Conservation (phyloP, 176 grass and related monocot genomes). For the Thinopyrum elongatum region DNA sequence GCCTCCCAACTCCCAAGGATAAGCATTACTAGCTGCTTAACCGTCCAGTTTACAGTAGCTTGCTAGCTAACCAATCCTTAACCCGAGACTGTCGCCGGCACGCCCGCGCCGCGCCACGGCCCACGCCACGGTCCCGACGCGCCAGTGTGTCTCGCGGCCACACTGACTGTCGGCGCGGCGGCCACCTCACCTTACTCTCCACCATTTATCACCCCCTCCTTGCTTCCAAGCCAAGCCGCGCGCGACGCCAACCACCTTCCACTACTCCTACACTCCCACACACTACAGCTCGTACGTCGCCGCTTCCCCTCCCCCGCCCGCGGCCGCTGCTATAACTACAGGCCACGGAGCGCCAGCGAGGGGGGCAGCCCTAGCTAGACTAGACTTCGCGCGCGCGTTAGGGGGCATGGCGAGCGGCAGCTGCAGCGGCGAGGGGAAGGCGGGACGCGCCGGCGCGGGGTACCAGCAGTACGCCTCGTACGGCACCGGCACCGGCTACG, state of each 20-base stretch:
- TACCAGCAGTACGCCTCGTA: slow-evolving; percentile 31
- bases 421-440: slow-evolving; percentile 37
- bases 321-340: slow-evolving; percentile 17
- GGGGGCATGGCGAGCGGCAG: slow-evolving; percentile 38
- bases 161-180: not conserved
- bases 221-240: slow-evolving; percentile 56
- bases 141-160: not conserved
- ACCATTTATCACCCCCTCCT: not conserved
- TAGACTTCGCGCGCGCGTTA: not conserved
- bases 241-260: slow-evolving; percentile 8
- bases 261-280: slow-evolving; percentile 13
- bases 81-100: not conserved
- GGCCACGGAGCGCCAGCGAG: not conserved
- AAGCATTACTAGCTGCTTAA: not conserved
- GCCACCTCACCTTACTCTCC: slow-evolving; percentile 24
- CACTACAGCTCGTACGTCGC: not conserved
- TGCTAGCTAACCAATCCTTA: not conserved
- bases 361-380: not conserved
- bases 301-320: not conserved
- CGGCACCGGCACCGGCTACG: slow-evolving; percentile 22
- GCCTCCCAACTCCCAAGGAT: not conserved
- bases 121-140: not conserved
- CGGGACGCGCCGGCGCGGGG: slow-evolving; percentile 2
- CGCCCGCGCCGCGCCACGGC: not conserved
- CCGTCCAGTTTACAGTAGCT: not conserved